Conservation (phyloP, 164 flowering plant genomes). For the Echeveria elegans region DNA sequence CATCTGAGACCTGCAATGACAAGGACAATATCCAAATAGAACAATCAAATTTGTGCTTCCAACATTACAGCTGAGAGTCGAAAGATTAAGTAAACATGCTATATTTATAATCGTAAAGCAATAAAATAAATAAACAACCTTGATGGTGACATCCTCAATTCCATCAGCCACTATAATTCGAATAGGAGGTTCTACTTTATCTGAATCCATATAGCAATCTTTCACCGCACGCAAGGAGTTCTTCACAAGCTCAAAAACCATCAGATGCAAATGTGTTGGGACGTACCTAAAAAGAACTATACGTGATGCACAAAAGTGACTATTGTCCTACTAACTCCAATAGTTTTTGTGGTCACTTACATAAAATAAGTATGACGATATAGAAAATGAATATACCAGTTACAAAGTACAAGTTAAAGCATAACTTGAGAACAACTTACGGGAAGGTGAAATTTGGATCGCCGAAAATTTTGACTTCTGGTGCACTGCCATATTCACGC, state of each 20-base stretch:
- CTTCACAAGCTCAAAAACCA: constrained; percentile 97
- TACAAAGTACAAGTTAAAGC: background rate
- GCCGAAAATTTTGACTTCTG: constrained; percentile 72
- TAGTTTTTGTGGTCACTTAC: background rate
- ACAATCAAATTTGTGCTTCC: background rate
- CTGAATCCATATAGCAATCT: constrained; percentile 79
- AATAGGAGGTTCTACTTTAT: constrained; percentile 71
- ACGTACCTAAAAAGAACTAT: constrained; percentile 55
- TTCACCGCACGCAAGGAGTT: constrained; percentile 97
- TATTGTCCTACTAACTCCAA: background rate
- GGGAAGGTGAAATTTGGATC: constrained; percentile 87
- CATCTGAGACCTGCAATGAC: constrained; percentile 72
- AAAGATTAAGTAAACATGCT: background rate
- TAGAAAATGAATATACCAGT: background rate
- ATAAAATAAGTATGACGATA: background rate
- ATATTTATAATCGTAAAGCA: background rate
- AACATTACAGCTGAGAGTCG: background rate
- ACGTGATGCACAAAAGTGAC: constrained; percentile 1
- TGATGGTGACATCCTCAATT: constrained; percentile 92
- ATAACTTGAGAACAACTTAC: constrained; percentile 31
- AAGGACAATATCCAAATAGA: background rate
- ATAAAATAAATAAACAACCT: constrained; percentile 39
- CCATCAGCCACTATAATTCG: constrained; percentile 96
- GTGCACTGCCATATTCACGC: constrained; percentile 85
- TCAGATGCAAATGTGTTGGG: constrained; percentile 88